Evolutionary conservation across 768 basidiomycete genomes (phyloP), one percentile per base, ranked within the genome.

Genomic region (Suillus plorans): DNA sequence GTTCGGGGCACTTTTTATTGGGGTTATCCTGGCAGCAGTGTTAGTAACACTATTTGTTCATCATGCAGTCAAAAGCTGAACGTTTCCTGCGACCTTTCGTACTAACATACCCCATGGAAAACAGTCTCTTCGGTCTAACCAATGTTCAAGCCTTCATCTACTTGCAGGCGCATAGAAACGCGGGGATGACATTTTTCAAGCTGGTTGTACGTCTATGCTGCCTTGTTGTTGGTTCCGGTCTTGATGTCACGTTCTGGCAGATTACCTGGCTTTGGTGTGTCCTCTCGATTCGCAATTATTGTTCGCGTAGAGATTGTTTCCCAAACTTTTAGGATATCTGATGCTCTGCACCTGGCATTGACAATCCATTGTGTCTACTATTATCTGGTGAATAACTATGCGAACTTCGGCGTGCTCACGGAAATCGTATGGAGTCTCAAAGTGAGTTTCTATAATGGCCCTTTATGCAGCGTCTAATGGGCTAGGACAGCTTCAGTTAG

Each of bases 1-100:
- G 5, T 41, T 58, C 9, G 57, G 57, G 10, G 57, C 57, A 12
- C 57, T 58, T 58, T 58, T 58, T 25, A 58, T 58, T 41, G 57
- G 57, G 2, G 57, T 58, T 28, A 5, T 22, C 25, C 22, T 58
- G 16, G 39, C 57, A 41, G 57, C 57, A 58, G 18, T 58, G 57
- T 58, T 3, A 41, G 57, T 58, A 28, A 41, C 6, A 18, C 39
- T 18, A 18, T 25, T 41, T 2, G 5, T 25, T 41, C 5, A 10
- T 8, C 25, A 25, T 22, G 36, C 55, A 37, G n/a, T 37, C 47
- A 9, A 58, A 58, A 41, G 22, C 57, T 58, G 22, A 58, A 8
- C 50, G 50, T 36, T 56, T 56, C 6, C 10, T 13, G 47, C n/a
- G 12, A 49, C 12, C 25, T 7, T 25, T 18, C 16, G 9, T 58